Conservation (phyloP, 495 filamentous ascomycete genomes). For the Aspergillus leporis region DNA sequence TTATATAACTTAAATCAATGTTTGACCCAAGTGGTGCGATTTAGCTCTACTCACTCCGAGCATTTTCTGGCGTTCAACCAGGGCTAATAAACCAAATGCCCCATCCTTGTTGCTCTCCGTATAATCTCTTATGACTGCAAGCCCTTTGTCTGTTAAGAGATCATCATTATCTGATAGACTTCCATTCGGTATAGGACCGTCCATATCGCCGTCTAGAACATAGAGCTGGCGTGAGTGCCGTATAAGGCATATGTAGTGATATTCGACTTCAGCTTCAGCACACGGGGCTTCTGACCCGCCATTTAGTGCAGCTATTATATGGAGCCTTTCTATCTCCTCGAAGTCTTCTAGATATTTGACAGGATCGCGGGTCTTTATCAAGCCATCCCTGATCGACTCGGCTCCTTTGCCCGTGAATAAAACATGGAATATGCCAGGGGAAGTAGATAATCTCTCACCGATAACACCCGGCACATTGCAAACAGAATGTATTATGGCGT, state of each 20-base stretch:
- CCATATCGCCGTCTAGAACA: constrained; percentile 5
- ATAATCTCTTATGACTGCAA: background rate
- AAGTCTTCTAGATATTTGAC: background rate
- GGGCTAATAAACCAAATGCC: background rate
- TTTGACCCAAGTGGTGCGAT: too few species aligned
- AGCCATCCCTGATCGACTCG: background rate
- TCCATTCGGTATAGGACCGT: background rate
- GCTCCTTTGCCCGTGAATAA: background rate
- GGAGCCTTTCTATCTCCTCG: background rate
- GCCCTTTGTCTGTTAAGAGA: background rate
- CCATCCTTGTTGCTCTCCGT: background rate
- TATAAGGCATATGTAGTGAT: constrained; percentile 9
- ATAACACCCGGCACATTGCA: constrained; percentile 4
- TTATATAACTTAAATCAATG: too few species aligned
- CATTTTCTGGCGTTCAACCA: background rate
- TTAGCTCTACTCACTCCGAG: too few species aligned
- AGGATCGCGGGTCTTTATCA: background rate
- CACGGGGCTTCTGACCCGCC: constrained; percentile 4
- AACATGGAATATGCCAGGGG: background rate
- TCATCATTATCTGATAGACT: background rate
- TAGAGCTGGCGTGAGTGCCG: background rate
- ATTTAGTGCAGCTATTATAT: background rate
- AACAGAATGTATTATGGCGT: constrained; percentile 7
- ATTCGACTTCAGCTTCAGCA: too few species aligned
- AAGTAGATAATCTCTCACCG: constrained; percentile 3